Percentiles rank a stretch among this genome's conserved stretches.
These are phyloP conservation scores for Peltaster fructicola DNA, from an alignment of 2,329 filamentous ascomycete genomes.

Conservation along the genomic window DNA sequence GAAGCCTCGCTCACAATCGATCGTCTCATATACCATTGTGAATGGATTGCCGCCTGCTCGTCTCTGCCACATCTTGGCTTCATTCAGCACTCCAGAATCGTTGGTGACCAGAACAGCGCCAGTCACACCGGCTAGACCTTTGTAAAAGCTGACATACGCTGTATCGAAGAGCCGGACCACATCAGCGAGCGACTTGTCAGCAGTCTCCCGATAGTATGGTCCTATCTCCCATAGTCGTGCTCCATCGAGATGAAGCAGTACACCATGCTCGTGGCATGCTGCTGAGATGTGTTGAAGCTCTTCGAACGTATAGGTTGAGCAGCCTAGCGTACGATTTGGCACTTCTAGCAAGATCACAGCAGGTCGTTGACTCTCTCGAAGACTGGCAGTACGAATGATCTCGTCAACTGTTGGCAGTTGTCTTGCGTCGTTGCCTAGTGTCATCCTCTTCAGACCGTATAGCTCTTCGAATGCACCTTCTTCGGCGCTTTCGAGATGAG, in stretches of 20 bases:
- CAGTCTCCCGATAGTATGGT: constrained; percentile 8
- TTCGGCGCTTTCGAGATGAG: constrained; percentile 9
- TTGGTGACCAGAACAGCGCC: constrained; percentile 9
- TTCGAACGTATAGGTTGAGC: constrained; percentile 8
- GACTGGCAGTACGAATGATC: constrained; percentile 5
- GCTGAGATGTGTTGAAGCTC: constrained; percentile 8
- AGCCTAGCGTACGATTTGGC: constrained; percentile 10
- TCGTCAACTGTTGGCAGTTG: constrained; percentile 7
- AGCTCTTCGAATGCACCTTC: constrained; percentile 5
- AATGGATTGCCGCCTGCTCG: constrained; percentile 9
- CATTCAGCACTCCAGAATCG: constrained; percentile 5
- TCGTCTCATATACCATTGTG: constrained; percentile 6
- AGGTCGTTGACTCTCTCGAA: constrained; percentile 5
- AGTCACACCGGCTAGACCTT: constrained; percentile 7
- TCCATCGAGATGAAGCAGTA: constrained; percentile 10
- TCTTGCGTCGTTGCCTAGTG: constrained; percentile 5
- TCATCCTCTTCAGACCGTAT: constrained; percentile 7
- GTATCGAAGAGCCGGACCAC: constrained; percentile 8
- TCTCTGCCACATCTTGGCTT: constrained; percentile 10
- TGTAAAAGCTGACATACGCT: constrained; percentile 10
- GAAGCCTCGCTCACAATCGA: constrained; percentile 9
- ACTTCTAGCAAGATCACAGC: constrained; percentile 9
- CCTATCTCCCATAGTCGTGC: constrained; percentile 13
- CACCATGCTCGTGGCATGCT: constrained; percentile 6
- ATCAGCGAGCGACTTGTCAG: constrained; percentile 8